Evolutionary conservation across 306 rosid species (phyloP).

Genomic region (Mucuna pruriens): DNA sequence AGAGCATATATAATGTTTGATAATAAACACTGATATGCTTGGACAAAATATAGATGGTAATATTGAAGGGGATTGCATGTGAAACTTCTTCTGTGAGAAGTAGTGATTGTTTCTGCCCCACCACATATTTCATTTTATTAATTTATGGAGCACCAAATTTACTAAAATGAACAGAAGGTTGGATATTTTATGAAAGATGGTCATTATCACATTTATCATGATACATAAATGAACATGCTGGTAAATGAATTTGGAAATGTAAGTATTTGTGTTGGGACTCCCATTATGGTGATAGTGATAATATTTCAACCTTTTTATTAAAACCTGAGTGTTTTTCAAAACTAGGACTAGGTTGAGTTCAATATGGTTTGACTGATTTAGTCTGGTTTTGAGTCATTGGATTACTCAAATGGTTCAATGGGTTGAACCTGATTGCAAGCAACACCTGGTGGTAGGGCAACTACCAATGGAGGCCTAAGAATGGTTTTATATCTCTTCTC

Average conservation of each 20-base stretch:
- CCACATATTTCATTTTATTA: background rate
- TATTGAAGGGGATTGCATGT: background rate
- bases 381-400: background rate
- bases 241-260: background rate
- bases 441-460: background rate
- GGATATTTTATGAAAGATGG: background rate
- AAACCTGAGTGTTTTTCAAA: background rate
- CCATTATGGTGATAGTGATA: background rate
- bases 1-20: background rate
- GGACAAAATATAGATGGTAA: background rate
- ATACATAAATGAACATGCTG: background rate
- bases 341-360: background rate
- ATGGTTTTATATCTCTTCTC: background rate
- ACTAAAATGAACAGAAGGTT: background rate
- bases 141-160: background rate
- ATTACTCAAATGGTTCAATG: background rate
- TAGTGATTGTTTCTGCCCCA: background rate
- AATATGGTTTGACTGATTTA: slow-evolving; percentile 10
- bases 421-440: slow-evolving; percentile 13
- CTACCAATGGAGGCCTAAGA: background rate
- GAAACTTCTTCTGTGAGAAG: background rate
- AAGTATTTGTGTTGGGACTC: background rate
- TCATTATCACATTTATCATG: background rate
- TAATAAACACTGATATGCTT: background rate
- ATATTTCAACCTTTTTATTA: background rate